Conservation (phyloP, 2,329 filamentous ascomycete species). For the Phaeosphaeria sp. region DNA sequence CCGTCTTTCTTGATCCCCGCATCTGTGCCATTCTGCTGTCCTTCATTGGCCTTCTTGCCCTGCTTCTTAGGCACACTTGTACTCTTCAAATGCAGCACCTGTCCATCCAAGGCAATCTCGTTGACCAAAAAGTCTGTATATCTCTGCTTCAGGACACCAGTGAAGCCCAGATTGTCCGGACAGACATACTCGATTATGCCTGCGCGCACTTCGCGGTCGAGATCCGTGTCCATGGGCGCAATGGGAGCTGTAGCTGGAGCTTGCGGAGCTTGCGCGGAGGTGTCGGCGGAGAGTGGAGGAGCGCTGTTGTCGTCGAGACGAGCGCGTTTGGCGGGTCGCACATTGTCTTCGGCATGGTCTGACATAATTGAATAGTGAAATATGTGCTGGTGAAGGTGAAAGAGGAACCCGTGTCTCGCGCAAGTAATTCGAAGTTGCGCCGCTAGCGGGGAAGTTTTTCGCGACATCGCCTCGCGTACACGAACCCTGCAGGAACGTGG, state of each 20-base stretch:
- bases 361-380: conserved; percentile 17
- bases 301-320: conserved; percentile 33
- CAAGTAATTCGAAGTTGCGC: conserved; percentile 7
- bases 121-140: conserved; percentile 95
- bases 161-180: conserved; percentile 64
- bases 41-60: conserved; percentile 17
- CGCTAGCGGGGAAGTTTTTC: conserved; percentile 37
- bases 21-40: conserved; percentile 22
- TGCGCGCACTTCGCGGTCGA: conserved; percentile 52
- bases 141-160: conserved; percentile 71
- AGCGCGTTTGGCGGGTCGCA: conserved; percentile 42
- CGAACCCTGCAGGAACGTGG: conserved; percentile 1
- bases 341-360: conserved; percentile 16
- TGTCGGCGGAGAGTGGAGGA: conserved; percentile 7
- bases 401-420: neutral
- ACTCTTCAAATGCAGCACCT: conserved; percentile 74
- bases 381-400: conserved; percentile 1
- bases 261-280: conserved; percentile 8
- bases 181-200: conserved; percentile 72
- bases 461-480: conserved; percentile 15
- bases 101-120: conserved; percentile 78
- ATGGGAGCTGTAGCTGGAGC: conserved; percentile 11
- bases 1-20: conserved; percentile 20
- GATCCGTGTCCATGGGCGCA: conserved; percentile 33
- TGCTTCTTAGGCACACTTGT: conserved; percentile 40